A percentile compares a stretch with the other conserved stretches of the same genome.
Evolutionary conservation across 305 asterid genomes (phyloP).

Genomic region (Fraxinus paxiana): DNA sequence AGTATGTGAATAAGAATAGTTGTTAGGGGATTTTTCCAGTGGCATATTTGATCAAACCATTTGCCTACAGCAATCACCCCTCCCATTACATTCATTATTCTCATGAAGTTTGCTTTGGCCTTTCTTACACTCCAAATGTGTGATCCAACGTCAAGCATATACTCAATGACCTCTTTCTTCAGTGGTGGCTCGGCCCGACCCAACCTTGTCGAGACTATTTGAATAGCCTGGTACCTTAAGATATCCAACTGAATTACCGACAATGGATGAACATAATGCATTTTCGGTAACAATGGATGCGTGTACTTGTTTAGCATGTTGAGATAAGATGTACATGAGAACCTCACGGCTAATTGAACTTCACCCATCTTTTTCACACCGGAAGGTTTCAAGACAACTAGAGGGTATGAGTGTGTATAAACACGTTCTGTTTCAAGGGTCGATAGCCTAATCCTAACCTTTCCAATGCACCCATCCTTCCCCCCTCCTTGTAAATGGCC

Average conservation of each 20-base stretch:
- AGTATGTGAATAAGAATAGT: conserved; percentile 67
- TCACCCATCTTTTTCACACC: conserved; percentile 85
- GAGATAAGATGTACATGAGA: conserved; percentile 56
- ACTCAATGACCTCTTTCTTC: conserved; percentile 57
- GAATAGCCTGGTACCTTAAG: conserved; percentile 54
- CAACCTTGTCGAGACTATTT: conserved; percentile 42
- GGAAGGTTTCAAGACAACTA: conserved; percentile 48
- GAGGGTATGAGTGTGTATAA: conserved; percentile 75
- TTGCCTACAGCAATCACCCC: conserved; percentile 39
- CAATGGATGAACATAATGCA: conserved; percentile 69
- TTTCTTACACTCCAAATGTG: conserved; percentile 74
- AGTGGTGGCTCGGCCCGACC: conserved; percentile 73
- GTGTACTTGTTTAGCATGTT: conserved; percentile 64
- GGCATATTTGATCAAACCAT: conserved; percentile 69
- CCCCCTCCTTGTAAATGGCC: conserved; percentile 58
- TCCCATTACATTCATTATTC: conserved; percentile 45
- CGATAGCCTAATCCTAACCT: conserved; percentile 74
- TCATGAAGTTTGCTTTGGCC: conserved; percentile 64
- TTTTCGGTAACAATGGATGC: conserved; percentile 64
- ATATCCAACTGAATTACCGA: conserved; percentile 47
- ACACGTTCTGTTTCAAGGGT: conserved; percentile 75
- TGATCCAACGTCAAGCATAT: conserved; percentile 67
- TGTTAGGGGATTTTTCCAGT: conserved; percentile 71
- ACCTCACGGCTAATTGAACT: conserved; percentile 67
- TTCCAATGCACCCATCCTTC: conserved; percentile 57